phyloP scores from a whole-genome alignment of 1,139 yeast genomes.

The Arxiozyma slooffiae region DNA sequence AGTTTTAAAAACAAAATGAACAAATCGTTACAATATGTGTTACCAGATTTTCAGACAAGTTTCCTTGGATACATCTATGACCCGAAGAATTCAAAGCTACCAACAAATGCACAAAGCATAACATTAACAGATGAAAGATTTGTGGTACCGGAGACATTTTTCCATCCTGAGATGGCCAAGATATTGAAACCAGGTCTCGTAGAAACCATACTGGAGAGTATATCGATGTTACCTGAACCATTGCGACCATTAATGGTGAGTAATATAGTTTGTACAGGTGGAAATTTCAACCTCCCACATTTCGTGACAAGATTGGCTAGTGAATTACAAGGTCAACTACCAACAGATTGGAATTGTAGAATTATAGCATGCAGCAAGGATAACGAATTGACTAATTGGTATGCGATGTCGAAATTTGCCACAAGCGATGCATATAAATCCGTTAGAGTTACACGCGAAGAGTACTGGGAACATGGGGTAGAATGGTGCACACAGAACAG shows the following conservation, averaged over 20 bases:
- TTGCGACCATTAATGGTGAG: constrained; percentile 69
- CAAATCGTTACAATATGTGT: constrained; percentile 53
- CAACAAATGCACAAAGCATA: constrained; percentile 54
- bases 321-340: constrained; percentile 58
- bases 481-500: constrained; percentile 64
- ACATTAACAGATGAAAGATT: constrained; percentile 74
- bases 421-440: constrained; percentile 41
- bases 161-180: constrained; percentile 79
- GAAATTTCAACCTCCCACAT: constrained; percentile 63
- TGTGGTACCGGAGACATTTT: constrained; percentile 74
- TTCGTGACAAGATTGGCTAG: constrained; percentile 49
- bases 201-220: constrained; percentile 63
- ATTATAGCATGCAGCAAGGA: constrained; percentile 37
- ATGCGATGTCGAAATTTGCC: constrained; percentile 47
- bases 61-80: constrained; percentile 53
- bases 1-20: constrained; percentile 40
- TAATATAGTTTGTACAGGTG: constrained; percentile 76
- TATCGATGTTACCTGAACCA: constrained; percentile 63
- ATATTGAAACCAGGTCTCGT: constrained; percentile 61
- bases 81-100: constrained; percentile 18
- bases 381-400: constrained; percentile 44
- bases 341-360: constrained; percentile 56
- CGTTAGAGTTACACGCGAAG: constrained; percentile 60
- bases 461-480: constrained; percentile 78
- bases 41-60: constrained; percentile 81